Evolutionary conservation across 768 basidiomycete species (phyloP), one percentile per base, ranked within the genome.

Genomic region (Pleurotus citrinopileatus): DNA sequence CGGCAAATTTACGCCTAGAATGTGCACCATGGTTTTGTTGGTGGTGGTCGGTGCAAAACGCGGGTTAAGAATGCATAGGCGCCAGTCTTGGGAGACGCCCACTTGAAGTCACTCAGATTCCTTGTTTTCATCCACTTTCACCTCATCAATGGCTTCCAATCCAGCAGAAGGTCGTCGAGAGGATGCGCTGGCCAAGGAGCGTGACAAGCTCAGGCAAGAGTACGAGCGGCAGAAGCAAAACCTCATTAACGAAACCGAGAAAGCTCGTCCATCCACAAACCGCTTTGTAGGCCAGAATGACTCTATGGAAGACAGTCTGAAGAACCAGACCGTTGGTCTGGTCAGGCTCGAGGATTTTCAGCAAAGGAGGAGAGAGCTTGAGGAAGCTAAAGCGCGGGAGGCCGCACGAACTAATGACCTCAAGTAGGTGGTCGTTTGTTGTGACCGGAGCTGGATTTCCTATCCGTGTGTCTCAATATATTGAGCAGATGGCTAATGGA

Each of bases 281-380:
- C 89, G 94, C 57, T 98, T 98, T 69, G 90, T 96, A 32, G 92
- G 93, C 1, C 91, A 95, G 67, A 84, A 91, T 70, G 95, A 98
- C 66, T 92, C 91, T 3, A 85, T 97, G 79, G 96, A 98, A 68
- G 96, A 98, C 55, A 80, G 84, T 5, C 79, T 98, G 47, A 97
- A 96, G 77, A 79, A 92, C 57, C 87, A 79, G 45, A 98, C 96
- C 1, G 84, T 98, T 40, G 96, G 96, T 59, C 80, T 98, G 15
- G 95, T 98, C 2, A 83, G 78, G 55, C 77, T 98, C 5, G 91
- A 96, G 59, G 96, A 97, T 26, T 98, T 98, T 59, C 91, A 94
- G 67, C 89, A 92, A 70, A 83, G 78, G 63, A 74, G 91, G 55
- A 91, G 91, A 65, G 91, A 92, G 57, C 70, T 98, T 3, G 94